phyloP scores from a whole-genome alignment of 768 basidiomycete species.

The Lactarius akahatsu region DNA sequence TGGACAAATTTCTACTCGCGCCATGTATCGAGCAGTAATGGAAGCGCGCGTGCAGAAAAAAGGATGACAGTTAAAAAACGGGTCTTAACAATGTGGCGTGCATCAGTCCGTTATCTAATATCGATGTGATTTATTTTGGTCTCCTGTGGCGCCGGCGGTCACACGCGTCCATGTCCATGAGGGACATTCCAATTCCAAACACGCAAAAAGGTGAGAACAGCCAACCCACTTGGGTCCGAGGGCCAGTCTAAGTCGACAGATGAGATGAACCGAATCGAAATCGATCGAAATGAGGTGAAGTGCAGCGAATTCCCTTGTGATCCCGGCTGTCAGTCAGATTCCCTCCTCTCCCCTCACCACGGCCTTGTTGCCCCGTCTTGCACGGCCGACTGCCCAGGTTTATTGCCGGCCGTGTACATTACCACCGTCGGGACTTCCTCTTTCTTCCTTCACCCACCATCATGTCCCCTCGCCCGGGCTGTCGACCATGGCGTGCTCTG shows the following conservation, averaged over 20 bases:
- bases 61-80: neutral
- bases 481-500: slow-evolving; percentile 32
- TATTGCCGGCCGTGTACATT: slow-evolving; percentile 10
- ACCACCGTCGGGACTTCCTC: slow-evolving; percentile 12
- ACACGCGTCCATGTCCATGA: neutral
- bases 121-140: neutral
- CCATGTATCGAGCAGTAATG: slow-evolving; percentile 32
- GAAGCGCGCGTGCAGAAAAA: neutral
- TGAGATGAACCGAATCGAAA: neutral
- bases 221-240: neutral
- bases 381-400: neutral
- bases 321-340: neutral
- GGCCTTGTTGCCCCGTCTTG: neutral
- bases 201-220: neutral
- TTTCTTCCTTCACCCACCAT: slow-evolving; percentile 28
- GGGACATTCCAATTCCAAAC: neutral
- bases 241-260: neutral
- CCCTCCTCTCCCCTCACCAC: neutral
- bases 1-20: neutral
- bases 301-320: neutral
- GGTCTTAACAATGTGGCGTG: neutral
- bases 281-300: neutral
- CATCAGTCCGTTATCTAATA: neutral
- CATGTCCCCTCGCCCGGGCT: slow-evolving; percentile 33
- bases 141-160: neutral